phyloP scores from a whole-genome alignment of 2,329 filamentous ascomycete genomes.

The Bimuria novae-zelandiae region DNA sequence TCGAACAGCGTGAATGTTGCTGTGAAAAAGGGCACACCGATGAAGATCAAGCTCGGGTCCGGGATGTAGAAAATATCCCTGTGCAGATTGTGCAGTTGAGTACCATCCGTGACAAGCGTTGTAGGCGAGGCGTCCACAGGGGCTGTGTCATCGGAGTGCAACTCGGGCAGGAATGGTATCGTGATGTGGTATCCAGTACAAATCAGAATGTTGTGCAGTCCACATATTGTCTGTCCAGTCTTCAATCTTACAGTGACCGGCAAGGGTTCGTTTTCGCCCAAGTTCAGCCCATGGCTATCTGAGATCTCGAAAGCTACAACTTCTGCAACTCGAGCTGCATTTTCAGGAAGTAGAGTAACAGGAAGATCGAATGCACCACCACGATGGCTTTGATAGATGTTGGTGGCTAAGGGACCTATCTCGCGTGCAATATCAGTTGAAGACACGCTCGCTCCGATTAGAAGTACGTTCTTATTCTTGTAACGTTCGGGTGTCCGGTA shows the following conservation, averaged over 20 bases:
- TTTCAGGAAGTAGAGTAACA: slow-evolving; percentile 57
- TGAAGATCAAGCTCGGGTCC: slow-evolving; percentile 66
- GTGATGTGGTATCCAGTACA: slow-evolving; percentile 72
- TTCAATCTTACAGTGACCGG: slow-evolving; percentile 58
- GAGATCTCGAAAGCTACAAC: slow-evolving; percentile 53
- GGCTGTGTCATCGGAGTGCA: slow-evolving; percentile 52
- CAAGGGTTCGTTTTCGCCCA: slow-evolving; percentile 42
- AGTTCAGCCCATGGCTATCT: neutral
- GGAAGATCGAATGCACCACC: slow-evolving; percentile 65
- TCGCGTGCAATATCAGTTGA: slow-evolving; percentile 60
- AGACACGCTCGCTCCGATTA: slow-evolving; percentile 62
- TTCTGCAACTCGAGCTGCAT: slow-evolving; percentile 58
- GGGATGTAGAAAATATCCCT: slow-evolving; percentile 74
- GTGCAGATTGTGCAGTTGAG: slow-evolving; percentile 68
- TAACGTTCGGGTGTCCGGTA: slow-evolving; percentile 55
- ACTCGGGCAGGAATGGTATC: slow-evolving; percentile 64
- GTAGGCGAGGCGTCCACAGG: slow-evolving; percentile 56
- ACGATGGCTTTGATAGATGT: slow-evolving; percentile 61
- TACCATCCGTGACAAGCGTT: slow-evolving; percentile 67
- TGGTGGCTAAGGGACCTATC: slow-evolving; percentile 51
- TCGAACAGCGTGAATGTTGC: slow-evolving; percentile 73
- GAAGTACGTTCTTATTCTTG: slow-evolving; percentile 61
- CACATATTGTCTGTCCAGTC: slow-evolving; percentile 57
- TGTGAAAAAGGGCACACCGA: slow-evolving; percentile 68
- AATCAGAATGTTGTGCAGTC: slow-evolving; percentile 66